Percentiles rank a stretch among this genome's conserved stretches.
These are phyloP conservation scores for Saccharomyces uvarum DNA, from an alignment of 1,139 yeast genomes.

Conservation along the genomic window DNA sequence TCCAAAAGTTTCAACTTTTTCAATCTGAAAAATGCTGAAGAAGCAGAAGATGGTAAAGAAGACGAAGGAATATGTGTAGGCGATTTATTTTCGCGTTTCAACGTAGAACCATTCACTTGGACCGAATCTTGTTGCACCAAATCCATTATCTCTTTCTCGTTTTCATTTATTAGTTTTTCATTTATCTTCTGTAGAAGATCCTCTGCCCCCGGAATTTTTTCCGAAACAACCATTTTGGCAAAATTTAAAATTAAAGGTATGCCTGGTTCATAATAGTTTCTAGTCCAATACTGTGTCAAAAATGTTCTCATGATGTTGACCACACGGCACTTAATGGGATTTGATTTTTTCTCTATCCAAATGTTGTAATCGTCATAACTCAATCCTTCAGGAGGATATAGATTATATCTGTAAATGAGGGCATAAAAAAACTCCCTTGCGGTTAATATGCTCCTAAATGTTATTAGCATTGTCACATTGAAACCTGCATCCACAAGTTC, in stretches of 20 bases:
- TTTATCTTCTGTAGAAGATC: slow-evolving; percentile 28
- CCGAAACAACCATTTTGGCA: slow-evolving; percentile 43
- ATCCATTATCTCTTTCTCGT: neutral
- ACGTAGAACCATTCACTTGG: neutral
- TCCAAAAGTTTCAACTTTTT: slow-evolving; percentile 48
- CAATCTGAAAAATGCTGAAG: slow-evolving; percentile 15
- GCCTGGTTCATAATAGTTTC: slow-evolving; percentile 48
- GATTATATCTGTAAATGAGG: slow-evolving; percentile 58
- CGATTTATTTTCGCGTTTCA: slow-evolving; percentile 1
- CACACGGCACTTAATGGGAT: slow-evolving; percentile 61
- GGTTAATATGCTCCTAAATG: slow-evolving; percentile 71
- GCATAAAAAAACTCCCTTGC: slow-evolving; percentile 57
- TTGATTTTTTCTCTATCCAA: slow-evolving; percentile 60
- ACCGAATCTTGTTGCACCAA: neutral
- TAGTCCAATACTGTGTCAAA: slow-evolving; percentile 74
- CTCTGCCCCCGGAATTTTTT: slow-evolving; percentile 39
- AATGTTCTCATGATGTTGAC: slow-evolving; percentile 64
- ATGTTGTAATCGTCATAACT: slow-evolving; percentile 71
- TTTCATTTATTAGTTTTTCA: slow-evolving; percentile 16
- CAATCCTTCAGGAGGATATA: slow-evolving; percentile 82
- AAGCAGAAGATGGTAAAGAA: slow-evolving; percentile 1
- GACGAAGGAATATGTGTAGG: slow-evolving; percentile 4
- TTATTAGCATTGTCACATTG: slow-evolving; percentile 61
- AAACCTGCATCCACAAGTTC: slow-evolving; percentile 59
- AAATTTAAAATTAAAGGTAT: slow-evolving; percentile 53